A percentile compares a stretch with the other conserved stretches of the same genome.
These are phyloP conservation scores for Populus hybrid DNA, from an alignment of 441 rosid genomes.

Conservation along the genomic window DNA sequence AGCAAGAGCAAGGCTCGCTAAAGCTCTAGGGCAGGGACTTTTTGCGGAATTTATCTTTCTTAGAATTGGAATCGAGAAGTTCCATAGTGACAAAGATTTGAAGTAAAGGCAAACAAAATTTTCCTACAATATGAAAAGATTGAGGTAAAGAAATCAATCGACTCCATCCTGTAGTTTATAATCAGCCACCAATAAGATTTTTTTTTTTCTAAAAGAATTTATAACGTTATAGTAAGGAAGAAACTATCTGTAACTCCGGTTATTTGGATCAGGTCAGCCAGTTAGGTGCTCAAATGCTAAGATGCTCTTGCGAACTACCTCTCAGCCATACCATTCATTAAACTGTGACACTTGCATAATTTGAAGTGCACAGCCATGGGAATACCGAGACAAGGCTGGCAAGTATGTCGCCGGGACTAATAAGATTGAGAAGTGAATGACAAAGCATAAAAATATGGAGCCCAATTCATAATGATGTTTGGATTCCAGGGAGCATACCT, in stretches of 20 bases:
- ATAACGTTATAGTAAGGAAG: background rate
- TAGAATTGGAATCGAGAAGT: too few species aligned
- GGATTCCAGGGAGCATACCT: conserved; percentile 23
- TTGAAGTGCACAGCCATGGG: too few species aligned
- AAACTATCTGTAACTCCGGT: background rate
- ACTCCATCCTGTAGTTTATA: background rate
- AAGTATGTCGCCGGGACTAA: background rate
- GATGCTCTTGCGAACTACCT: background rate
- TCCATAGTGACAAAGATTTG: too few species aligned
- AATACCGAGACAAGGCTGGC: background rate
- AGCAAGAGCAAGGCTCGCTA: too few species aligned
- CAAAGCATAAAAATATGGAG: background rate
- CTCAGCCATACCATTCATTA: too few species aligned
- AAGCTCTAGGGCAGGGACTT: too few species aligned
- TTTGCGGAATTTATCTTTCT: too few species aligned
- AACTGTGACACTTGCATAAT: too few species aligned
- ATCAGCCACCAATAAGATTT: background rate
- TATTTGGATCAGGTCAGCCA: background rate
- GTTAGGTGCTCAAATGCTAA: background rate
- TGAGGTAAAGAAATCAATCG: too few species aligned
- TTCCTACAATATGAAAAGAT: background rate
- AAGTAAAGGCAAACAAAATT: background rate
- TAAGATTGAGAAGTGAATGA: background rate
- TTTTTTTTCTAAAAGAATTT: background rate
- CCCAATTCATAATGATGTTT: background rate